A percentile compares a stretch with the other conserved stretches of the same genome.
These are phyloP conservation scores for Myriosclerotinia scirpicola DNA, from an alignment of 2,329 filamentous ascomycete species.

Conservation along the genomic window DNA sequence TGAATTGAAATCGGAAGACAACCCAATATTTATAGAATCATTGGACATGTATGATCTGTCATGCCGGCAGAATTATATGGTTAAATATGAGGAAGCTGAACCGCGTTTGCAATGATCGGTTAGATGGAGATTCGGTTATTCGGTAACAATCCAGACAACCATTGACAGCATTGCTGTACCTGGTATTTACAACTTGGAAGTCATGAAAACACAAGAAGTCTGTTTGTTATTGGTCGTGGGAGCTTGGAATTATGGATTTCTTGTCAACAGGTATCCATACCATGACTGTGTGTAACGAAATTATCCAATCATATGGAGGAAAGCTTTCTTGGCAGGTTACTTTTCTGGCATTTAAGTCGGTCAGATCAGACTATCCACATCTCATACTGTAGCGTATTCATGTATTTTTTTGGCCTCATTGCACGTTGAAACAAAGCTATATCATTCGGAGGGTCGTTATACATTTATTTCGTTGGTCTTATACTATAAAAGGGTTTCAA, in stretches of 20 bases:
- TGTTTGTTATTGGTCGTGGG: background rate
- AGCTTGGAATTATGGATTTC: background rate
- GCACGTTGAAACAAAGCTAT: background rate
- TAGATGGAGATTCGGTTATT: constrained; percentile 21
- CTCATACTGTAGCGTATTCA: background rate
- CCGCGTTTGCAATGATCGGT: constrained; percentile 11
- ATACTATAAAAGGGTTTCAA: constrained; percentile 8
- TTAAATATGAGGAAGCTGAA: background rate
- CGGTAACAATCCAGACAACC: constrained; percentile 8
- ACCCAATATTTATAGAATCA: constrained; percentile 17
- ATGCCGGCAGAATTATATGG: background rate
- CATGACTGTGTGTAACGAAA: background rate
- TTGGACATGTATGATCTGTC: constrained; percentile 5
- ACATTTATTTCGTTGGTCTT: constrained; percentile 12
- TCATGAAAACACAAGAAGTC: background rate
- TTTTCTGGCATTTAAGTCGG: background rate
- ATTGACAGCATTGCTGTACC: background rate
- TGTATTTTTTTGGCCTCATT: background rate
- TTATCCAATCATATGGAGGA: background rate
- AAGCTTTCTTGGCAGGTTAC: background rate
- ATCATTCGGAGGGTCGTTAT: background rate
- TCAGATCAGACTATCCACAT: background rate
- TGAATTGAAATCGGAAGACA: background rate
- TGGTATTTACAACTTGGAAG: background rate
- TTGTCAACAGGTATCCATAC: background rate